phyloP scores from a whole-genome alignment of 768 basidiomycete genomes.

The Termitomyces sp. region DNA sequence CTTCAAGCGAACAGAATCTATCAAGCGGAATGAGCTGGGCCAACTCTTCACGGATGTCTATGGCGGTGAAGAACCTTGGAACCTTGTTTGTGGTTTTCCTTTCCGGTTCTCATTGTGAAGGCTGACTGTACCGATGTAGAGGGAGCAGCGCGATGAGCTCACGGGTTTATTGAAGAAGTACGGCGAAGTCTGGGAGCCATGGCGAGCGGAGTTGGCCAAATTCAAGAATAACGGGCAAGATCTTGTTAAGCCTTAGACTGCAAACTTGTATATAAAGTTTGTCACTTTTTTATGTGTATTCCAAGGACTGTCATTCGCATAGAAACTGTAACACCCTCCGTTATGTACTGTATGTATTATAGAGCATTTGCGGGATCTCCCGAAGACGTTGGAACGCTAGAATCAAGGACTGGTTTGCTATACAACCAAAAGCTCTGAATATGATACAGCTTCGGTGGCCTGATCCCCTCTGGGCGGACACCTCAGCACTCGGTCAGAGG shows the following conservation, averaged over 20 bases:
- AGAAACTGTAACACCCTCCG: not conserved
- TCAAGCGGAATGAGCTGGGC: conserved; percentile 66
- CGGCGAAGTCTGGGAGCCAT: conserved; percentile 82
- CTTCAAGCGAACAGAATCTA: conserved; percentile 72
- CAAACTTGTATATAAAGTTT: not conserved
- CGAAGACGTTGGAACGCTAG: not conserved
- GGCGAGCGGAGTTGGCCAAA: conserved; percentile 73
- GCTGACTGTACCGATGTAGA: conserved; percentile 37
- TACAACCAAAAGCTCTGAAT: too few relatives aligned
- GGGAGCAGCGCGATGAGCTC: conserved; percentile 82
- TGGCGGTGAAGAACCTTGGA: conserved; percentile 81
- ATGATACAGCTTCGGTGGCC: too few relatives aligned
- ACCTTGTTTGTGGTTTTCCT: conserved; percentile 56
- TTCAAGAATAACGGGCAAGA: conserved; percentile 74
- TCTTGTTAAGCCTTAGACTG: conserved; percentile 26
- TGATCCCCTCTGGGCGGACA: too few relatives aligned
- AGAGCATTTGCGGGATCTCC: not conserved
- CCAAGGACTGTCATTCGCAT: not conserved
- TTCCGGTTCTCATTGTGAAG: not conserved
- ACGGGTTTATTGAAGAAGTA: conserved; percentile 76
- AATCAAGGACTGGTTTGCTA: too few relatives aligned
- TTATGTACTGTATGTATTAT: not conserved
- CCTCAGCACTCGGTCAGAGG: too few relatives aligned
- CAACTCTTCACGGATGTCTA: conserved; percentile 88
- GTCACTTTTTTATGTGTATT: not conserved